Percentiles rank a stretch among this genome's conserved stretches.
phyloP scores from a whole-genome alignment of 768 basidiomycete species.

The Trichaptum fuscoviolaceum region DNA sequence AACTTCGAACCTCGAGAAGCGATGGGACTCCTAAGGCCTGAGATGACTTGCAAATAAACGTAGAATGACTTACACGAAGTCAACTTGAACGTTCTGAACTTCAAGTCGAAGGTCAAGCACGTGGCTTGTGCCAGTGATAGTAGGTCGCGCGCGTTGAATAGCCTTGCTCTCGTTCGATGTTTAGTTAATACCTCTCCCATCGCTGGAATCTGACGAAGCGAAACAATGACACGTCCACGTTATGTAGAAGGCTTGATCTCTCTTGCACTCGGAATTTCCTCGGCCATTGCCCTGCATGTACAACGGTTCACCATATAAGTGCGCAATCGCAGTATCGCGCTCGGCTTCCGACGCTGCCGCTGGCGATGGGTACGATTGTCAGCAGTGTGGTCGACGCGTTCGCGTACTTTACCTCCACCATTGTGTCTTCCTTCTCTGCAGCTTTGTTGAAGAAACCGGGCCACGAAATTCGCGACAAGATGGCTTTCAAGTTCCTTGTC shows the following conservation, averaged over 20 bases:
- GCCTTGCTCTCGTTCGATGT: background rate
- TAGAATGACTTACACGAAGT: no score
- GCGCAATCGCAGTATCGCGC: background rate
- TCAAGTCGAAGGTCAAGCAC: background rate
- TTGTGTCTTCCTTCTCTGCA: background rate
- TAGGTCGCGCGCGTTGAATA: background rate
- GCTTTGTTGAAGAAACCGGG: background rate
- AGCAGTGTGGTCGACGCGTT: background rate
- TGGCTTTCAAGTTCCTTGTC: conserved; percentile 35
- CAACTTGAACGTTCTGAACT: background rate
- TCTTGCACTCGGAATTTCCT: background rate
- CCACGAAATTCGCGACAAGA: background rate
- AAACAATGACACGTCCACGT: background rate
- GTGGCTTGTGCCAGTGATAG: background rate
- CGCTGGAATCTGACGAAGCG: background rate
- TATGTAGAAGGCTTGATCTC: background rate
- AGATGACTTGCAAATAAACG: no score
- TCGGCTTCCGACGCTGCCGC: background rate
- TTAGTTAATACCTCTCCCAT: background rate
- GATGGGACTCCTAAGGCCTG: background rate
- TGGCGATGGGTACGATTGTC: background rate
- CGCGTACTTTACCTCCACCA: background rate
- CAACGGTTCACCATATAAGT: background rate
- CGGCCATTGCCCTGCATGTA: background rate
- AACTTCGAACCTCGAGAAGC: background rate